These are phyloP conservation scores for Micromonas pusilla DNA, from an alignment of 139 green algal genomes.

Conservation along the genomic window DNA sequence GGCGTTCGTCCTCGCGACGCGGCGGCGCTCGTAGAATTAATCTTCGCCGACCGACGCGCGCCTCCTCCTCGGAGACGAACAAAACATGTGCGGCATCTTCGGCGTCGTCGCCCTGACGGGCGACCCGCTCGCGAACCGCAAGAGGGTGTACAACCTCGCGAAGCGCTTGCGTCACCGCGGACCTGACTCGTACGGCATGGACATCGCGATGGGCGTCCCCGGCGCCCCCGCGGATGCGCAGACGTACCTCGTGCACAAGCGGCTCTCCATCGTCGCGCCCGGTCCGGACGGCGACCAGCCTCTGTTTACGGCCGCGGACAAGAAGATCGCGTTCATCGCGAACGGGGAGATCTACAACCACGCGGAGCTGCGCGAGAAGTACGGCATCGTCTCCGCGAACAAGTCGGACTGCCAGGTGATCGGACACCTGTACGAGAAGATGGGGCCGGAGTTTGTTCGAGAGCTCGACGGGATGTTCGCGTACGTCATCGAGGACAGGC, in stretches of 20 bases:
- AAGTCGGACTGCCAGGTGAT: slow-evolving; percentile 71
- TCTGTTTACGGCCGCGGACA: slow-evolving; percentile 46
- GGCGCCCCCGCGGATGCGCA: no score
- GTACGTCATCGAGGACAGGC: slow-evolving; percentile 64
- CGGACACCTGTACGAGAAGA: slow-evolving; percentile 67
- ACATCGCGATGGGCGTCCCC: slow-evolving; percentile 16
- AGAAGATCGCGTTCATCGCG: slow-evolving; percentile 52
- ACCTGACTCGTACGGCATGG: slow-evolving; percentile 63
- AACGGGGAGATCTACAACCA: slow-evolving; percentile 90
- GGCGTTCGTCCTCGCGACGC: no score
- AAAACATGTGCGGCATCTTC: slow-evolving; percentile 66
- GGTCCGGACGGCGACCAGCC: slow-evolving; percentile 40
- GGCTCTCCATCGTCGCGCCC: slow-evolving; percentile 67
- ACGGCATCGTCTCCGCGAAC: slow-evolving; percentile 52
- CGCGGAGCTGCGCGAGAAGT: slow-evolving; percentile 49
- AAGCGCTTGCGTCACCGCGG: slow-evolving; percentile 60
- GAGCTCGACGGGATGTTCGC: slow-evolving; percentile 94
- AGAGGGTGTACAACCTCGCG: slow-evolving; percentile 47
- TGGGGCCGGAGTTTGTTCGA: slow-evolving; percentile 62
- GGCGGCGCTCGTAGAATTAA: no score
- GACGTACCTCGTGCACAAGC: slow-evolving; percentile 74
- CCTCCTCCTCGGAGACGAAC: neutral
- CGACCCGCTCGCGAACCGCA: slow-evolving; percentile 44
- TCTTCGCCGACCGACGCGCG: no score
- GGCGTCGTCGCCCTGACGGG: slow-evolving; percentile 47